phyloP scores from a whole-genome alignment of 352 stramenopile species.

The Globisporangium viniferum region DNA sequence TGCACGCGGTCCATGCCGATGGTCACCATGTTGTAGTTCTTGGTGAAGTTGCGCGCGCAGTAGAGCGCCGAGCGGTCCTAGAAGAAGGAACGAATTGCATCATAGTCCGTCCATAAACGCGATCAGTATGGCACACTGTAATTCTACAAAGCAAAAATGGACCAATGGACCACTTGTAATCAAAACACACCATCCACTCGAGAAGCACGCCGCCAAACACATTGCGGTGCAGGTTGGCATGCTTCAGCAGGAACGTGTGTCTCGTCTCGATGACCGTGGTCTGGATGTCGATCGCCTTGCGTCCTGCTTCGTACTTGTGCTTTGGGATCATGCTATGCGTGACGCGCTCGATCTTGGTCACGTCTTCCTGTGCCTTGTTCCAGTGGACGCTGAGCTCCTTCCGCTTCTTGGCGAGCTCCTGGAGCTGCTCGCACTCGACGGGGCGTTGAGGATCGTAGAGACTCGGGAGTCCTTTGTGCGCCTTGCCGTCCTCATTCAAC shows the following conservation, averaged over 20 bases:
- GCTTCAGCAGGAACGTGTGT: constrained; percentile 36
- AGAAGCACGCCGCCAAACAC: constrained; percentile 44
- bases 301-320: constrained; percentile 7
- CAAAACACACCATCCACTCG: constrained; percentile 35
- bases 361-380: constrained; percentile 27
- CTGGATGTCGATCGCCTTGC: constrained; percentile 24
- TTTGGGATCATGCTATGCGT: constrained; percentile 31
- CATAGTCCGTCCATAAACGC: background rate
- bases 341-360: constrained; percentile 23
- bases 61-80: constrained; percentile 64
- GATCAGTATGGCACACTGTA: background rate
- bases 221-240: constrained; percentile 35
- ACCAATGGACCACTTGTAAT: background rate
- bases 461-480: constrained; percentile 18
- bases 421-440: constrained; percentile 26
- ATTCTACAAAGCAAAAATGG: background rate
- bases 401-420: constrained; percentile 25
- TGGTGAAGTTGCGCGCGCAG: constrained; percentile 68
- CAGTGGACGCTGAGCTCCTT: constrained; percentile 31
- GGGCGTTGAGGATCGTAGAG: constrained; percentile 23
- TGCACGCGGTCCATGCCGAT: constrained; percentile 73
- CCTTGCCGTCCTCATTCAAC: constrained; percentile 23
- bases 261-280: constrained; percentile 38
- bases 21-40: constrained; percentile 74
- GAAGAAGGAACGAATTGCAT: background rate